These are phyloP conservation scores for Phytophthora fragariae DNA, from an alignment of 352 stramenopile genomes.

Conservation along the genomic window DNA sequence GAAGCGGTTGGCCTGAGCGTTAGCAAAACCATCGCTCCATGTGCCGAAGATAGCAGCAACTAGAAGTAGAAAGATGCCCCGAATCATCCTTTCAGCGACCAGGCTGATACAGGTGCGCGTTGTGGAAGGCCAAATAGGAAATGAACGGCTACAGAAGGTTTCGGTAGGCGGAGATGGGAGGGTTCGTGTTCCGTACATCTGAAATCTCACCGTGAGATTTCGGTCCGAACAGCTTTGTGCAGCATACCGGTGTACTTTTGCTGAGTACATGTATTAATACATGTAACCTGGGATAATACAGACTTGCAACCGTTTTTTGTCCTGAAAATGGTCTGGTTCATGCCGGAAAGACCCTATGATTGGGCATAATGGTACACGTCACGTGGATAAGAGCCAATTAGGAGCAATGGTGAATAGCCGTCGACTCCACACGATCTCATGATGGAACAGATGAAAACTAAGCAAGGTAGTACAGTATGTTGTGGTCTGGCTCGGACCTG, in stretches of 20 bases:
- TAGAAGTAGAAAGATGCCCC: neutral
- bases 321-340: neutral
- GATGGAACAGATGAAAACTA: conserved; percentile 1
- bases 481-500: no score
- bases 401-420: neutral
- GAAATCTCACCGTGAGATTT: neutral
- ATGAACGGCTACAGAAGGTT: neutral
- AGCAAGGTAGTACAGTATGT: neutral
- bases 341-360: neutral
- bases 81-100: neutral
- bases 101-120: neutral
- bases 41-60: neutral
- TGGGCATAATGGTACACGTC: neutral
- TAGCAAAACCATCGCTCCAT: neutral
- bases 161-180: neutral
- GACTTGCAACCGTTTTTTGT: neutral
- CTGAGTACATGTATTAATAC: no score
- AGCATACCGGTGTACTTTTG: neutral
- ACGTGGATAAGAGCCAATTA: neutral
- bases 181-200: conserved; percentile 1
- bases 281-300: neutral
- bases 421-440: neutral
- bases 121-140: neutral
- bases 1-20: neutral
- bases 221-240: neutral